phyloP scores from a whole-genome alignment of 768 basidiomycete genomes.

The Paxillus involutus region DNA sequence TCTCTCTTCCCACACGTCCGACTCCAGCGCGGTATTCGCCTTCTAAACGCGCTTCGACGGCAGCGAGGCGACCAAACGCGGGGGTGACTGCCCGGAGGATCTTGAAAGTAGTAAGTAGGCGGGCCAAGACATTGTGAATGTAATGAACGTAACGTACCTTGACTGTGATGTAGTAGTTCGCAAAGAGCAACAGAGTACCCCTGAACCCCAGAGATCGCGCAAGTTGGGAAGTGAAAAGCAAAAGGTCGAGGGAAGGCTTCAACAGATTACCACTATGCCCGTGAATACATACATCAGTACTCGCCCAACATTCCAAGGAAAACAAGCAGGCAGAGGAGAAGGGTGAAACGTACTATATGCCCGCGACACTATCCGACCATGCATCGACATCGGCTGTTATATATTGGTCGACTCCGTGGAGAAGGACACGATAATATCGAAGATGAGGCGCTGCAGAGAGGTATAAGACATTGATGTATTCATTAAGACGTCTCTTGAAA shows the following conservation, averaged over 20 bases:
- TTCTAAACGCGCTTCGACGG: constrained; percentile 82
- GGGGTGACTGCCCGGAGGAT: constrained; percentile 86
- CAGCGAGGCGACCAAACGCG: constrained; percentile 88
- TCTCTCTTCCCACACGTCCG: constrained; percentile 81
- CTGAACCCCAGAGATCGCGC: constrained; percentile 81
- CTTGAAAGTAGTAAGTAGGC: constrained; percentile 14
- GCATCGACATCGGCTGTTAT: constrained; percentile 90
- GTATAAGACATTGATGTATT: constrained; percentile 91
- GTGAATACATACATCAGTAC: neutral
- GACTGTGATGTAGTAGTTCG: constrained; percentile 86
- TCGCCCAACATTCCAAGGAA: neutral
- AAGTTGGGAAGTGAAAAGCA: constrained; percentile 91
- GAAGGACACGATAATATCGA: constrained; percentile 63
- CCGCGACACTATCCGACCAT: constrained; percentile 83
- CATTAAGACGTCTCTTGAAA: constrained; percentile 82
- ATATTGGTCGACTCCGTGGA: constrained; percentile 86
- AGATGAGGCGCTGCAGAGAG: constrained; percentile 72
- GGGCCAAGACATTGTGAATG: neutral
- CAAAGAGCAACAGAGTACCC: constrained; percentile 79
- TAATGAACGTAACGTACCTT: constrained; percentile 20
- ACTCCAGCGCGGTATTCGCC: constrained; percentile 92
- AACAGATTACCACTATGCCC: constrained; percentile 79
- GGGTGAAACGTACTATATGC: constrained; percentile 74
- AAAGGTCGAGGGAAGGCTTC: constrained; percentile 87
- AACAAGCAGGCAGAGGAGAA: neutral